Conservation (phyloP, 345 rosid species). For the Salix exigua region DNA sequence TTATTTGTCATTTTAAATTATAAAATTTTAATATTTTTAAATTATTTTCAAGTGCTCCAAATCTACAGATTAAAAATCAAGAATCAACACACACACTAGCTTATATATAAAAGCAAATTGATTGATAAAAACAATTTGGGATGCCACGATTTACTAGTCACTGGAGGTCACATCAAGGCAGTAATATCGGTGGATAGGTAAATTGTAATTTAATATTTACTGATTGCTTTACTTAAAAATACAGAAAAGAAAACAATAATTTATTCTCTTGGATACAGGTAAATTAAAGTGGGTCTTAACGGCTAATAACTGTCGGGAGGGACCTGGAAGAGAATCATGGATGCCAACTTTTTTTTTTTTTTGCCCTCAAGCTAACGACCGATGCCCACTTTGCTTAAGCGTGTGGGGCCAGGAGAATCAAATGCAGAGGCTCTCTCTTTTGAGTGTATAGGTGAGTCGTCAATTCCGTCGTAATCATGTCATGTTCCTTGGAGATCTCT, state of each 20-base stretch:
- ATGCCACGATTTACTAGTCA: background rate
- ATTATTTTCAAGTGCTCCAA: accelerated
- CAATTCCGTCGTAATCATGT: slow-evolving; percentile 42
- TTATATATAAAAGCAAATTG: slow-evolving; percentile 3
- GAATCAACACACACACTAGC: slow-evolving; percentile 21
- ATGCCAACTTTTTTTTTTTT: slow-evolving; percentile 26
- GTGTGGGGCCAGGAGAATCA: slow-evolving; percentile 40
- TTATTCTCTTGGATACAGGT: no score
- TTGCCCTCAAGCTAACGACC: no score
- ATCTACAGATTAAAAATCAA: background rate
- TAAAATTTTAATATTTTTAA: accelerated
- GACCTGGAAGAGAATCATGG: slow-evolving; percentile 27
- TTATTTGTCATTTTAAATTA: no score
- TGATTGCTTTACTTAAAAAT: no score
- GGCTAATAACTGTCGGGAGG: slow-evolving; percentile 49
- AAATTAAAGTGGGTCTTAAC: slow-evolving; percentile 26
- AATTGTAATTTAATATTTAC: no score
- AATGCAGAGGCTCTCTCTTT: background rate
- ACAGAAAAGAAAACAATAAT: no score
- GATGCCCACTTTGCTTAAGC: slow-evolving; percentile 36
- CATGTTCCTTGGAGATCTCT: slow-evolving; percentile 27
- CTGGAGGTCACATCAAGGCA: slow-evolving; percentile 3
- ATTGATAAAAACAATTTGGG: background rate
- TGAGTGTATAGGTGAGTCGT: slow-evolving; percentile 45
- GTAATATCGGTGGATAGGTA: background rate